Base-by-base conservation (phyloP, 73 alveolate genomes). In the Paramecium caudatum region DNA sequence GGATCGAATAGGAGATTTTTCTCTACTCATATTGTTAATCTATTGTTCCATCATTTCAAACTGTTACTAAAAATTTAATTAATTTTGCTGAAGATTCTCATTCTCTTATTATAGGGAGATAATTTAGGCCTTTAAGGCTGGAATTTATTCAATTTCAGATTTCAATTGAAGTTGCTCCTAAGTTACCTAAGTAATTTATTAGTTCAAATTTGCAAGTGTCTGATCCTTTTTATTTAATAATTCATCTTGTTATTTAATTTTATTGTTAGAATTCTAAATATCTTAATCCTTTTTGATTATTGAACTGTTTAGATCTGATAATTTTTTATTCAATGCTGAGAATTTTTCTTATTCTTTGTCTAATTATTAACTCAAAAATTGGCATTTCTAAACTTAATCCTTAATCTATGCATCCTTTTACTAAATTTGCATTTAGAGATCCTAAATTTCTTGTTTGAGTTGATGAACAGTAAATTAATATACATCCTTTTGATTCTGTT, bases 21-120 rank as follows among this genome's bases (percentile, higher is more conserved):
- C 80, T 55, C 80, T 55, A 55, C 80, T 55, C 12, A 55, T 55
- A 27, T 43, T 55, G 23, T 27, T 27, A 55, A 55, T 55, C 16
- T 55, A 55, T 55, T 19, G 30, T 55, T 55, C 80, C 80, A 55
- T 55, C 12, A 27, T 27, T 3, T 37, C 19, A 55, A 55, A 27
- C 30, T 55, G 30, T 55, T 55, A 37, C n/a, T 55, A 21, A 27
- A 55, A 55, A 55, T 25, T 4, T n/a, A n/a, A n/a, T n/a, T n/a
- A n/a, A n/a, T n/a, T n/a, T n/a, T n/a, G n/a, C n/a, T n/a, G n/a
- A n/a, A n/a, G n/a, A n/a, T n/a, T n/a, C n/a, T n/a, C n/a, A n/a
- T n/a, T n/a, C n/a, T n/a, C n/a, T n/a, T n/a, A n/a, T n/a, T n/a
- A n/a, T n/a, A n/a, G n/a, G n/a, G n/a, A n/a, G n/a, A n/a, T n/a